Base-by-base conservation (phyloP, 1,284 basidiomycete species). In the Laetiporus sulphureus region DNA sequence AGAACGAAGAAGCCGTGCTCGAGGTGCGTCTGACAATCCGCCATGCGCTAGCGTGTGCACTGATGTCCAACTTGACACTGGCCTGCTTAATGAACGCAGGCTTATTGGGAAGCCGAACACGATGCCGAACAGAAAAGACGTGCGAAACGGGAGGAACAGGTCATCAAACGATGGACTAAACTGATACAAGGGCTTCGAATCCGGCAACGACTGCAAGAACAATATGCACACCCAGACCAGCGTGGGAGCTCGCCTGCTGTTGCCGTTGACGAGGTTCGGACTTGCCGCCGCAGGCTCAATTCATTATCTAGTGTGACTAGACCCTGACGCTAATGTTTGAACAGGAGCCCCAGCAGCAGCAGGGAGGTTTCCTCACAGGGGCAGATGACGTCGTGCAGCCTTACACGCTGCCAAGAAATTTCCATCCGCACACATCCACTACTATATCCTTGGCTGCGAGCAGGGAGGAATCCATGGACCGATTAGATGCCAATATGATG, bases 161-260 rank as follows among this genome's bases (percentile, higher is more conserved):
- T 85, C 1, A 65, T 96, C 51, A 94, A 93, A 63, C 77, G 85
- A 32, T 99, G 96, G 96, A 77, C 72, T 34, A 83, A 84, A 51
- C 74, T 99, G 23, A 74, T 98, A 21, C 88, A 91, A 30, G 94
- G 93, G 1, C 70, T 98, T 35, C 76, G 88, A 20, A 90, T 98
- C 44, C 77, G 91, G 7, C 73, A 85, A 56, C 75, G 92, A 27
- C 69, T 98, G 24, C 80, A 86, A 53, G 79, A 79, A 38, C 82
- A 95, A 58, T 98, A 97, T 62, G 79, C 75, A 5, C 64, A 59
- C 25, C 59, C 58, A 22, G 64, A 60, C 4, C 38, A 40, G 29
- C 41, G 38, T 19, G 45, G 33, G 30, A 41, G 43, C 37, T 34
- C 54, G 15, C 50, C 52, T 27, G 48, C 42, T 25, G 44, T 43